Conservation (phyloP, 176 grass and related monocot genomes). For the Thinopyrum elongatum region DNA sequence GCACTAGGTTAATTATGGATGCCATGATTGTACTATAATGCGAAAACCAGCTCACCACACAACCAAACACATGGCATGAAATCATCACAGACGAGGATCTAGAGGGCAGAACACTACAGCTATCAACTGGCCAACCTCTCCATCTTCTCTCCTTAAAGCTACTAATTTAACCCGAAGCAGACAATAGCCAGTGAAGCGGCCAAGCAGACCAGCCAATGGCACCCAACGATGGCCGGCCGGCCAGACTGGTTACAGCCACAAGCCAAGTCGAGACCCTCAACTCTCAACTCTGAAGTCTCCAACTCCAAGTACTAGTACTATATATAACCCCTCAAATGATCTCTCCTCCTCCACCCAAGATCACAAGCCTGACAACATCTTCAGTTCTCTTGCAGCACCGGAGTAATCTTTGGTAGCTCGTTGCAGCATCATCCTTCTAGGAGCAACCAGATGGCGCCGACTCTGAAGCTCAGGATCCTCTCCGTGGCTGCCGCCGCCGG, state of each 20-base stretch:
- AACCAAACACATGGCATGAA: background rate
- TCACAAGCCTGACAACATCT: background rate
- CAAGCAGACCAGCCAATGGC: slow-evolving; percentile 12
- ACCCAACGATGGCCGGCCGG: background rate
- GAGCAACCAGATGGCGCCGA: slow-evolving; percentile 29
- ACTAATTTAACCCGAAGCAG: background rate
- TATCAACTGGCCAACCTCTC: background rate
- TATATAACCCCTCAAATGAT: slow-evolving; percentile 3
- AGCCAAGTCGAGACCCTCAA: background rate
- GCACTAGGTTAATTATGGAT: too few species aligned
- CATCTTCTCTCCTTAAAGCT: background rate
- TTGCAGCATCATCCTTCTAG: background rate
- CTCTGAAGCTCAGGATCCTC: slow-evolving; percentile 39
- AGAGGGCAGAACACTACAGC: background rate
- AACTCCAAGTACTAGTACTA: background rate
- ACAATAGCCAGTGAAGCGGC: slow-evolving; percentile 18
- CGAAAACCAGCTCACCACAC: background rate
- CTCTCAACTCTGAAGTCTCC: background rate
- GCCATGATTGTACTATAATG: background rate
- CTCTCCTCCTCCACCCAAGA: background rate
- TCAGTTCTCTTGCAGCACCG: background rate
- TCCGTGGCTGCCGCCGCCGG: background rate
- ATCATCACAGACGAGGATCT: background rate
- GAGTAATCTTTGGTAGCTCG: background rate
- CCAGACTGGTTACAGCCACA: slow-evolving; percentile 35